Base-by-base conservation (phyloP, 2,329 filamentous ascomycete species). In the Didymosphaeria variabile region DNA sequence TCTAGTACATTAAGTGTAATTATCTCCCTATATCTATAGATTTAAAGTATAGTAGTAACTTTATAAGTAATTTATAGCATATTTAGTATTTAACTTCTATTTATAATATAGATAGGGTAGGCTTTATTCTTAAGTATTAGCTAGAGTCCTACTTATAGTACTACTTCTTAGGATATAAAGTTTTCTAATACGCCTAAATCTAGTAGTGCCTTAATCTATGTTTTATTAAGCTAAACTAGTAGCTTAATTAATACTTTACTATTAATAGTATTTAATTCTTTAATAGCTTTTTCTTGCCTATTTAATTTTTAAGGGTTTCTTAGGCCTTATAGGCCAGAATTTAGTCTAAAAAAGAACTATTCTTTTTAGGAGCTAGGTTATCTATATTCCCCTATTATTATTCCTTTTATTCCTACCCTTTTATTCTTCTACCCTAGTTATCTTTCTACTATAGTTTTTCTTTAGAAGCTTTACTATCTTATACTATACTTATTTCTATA, bases 211-310 rank as follows among this genome's bases (percentile, higher is more conserved):
- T 36, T 51, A 32, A 51, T 51, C 17, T 32, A 32, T 51, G n/a
- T 32, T n/a, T 51, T 32, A 12, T 51, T 51, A 32, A 32, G 29
- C 47, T 51, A 32, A 12, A 32, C 26, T 36, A 32, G 26, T 51
- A 51, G 47, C 32, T 34, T 51, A 32, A 51, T 51, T 51, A n/a
- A n/a, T n/a, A n/a, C 9, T 13, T 51, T 26, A 3, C 15, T 51
- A 51, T 51, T 51, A 32, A 51, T 51, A 51, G 7, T 51, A 51
- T 51, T 32, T 51, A 51, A 32, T 34, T 46, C 13, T 10, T 8
- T 46, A 46, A 46, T 26, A n/a, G 19, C 19, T 2, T 46, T n/a
- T 8, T 46, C 19, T 13, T 21, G 19, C 10, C 26, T 29, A 29
- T 3, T 29, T 29, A 29, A 6, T 29, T 6, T 29, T 29, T 29